Evolutionary conservation across 805 yeast species (phyloP).

Genomic region (Kodamaea kaohsiungensis): DNA sequence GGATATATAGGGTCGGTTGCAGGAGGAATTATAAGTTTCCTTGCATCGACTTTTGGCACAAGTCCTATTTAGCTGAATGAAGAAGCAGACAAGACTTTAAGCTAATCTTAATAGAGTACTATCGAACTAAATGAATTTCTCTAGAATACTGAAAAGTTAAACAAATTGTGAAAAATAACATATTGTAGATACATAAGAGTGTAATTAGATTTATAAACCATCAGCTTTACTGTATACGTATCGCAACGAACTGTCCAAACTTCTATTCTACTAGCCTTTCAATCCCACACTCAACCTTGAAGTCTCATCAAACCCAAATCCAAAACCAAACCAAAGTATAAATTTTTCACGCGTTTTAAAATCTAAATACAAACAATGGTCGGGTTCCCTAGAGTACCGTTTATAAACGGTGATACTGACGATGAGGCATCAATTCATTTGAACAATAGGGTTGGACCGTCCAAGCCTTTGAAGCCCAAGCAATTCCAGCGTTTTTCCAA

Average conservation of each 20-base stretch:
- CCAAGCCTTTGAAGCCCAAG: conserved; percentile 29
- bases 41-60: neutral
- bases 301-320: too few species aligned
- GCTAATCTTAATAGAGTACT: too few species aligned
- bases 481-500: neutral
- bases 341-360: neutral
- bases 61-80: neutral
- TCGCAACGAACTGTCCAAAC: too few species aligned
- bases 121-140: too few species aligned
- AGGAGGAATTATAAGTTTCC: conserved; percentile 45
- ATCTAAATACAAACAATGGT: conserved; percentile 8
- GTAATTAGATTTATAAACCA: too few species aligned
- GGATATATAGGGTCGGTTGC: conserved; percentile 69
- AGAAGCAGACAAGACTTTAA: neutral
- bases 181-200: too few species aligned
- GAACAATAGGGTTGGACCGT: conserved; percentile 37
- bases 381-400: conserved; percentile 38
- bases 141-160: too few species aligned
- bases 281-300: too few species aligned
- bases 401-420: conserved; percentile 39
- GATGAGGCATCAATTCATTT: conserved; percentile 45
- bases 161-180: too few species aligned
- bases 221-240: too few species aligned
- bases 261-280: too few species aligned
- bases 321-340: neutral